A percentile compares a stretch with the other conserved stretches of the same genome.
These are phyloP conservation scores for Fusarium agapanthi DNA, from an alignment of 2,329 filamentous ascomycete species.

Conservation along the genomic window DNA sequence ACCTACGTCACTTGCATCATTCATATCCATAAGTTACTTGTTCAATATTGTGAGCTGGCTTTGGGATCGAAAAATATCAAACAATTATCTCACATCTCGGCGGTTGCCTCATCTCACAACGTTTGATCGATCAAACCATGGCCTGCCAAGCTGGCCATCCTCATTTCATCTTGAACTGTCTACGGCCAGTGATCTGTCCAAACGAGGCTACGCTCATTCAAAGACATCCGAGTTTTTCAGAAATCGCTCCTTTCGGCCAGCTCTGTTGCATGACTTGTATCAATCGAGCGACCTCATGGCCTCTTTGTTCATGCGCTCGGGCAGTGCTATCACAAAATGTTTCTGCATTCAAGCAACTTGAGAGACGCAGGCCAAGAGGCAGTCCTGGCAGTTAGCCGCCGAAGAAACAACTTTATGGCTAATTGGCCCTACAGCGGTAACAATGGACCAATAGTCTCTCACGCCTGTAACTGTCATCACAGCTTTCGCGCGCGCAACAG, in stretches of 20 bases:
- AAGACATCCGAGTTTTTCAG: slow-evolving; percentile 20
- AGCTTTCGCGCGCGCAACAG: slow-evolving; percentile 52
- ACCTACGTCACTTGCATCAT: background rate
- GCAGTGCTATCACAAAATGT: slow-evolving; percentile 37
- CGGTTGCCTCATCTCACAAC: slow-evolving; percentile 10
- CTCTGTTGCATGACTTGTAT: slow-evolving; percentile 38
- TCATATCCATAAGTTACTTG: background rate
- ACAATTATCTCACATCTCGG: slow-evolving; percentile 1
- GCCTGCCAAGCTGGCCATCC: slow-evolving; percentile 7
- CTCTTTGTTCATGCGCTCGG: slow-evolving; percentile 36
- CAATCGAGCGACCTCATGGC: slow-evolving; percentile 34
- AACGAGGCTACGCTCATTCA: background rate
- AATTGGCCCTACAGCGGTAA: slow-evolving; percentile 32
- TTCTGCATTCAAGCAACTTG: slow-evolving; percentile 7
- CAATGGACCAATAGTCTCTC: slow-evolving; percentile 41
- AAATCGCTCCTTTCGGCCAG: slow-evolving; percentile 21
- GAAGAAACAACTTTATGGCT: slow-evolving; percentile 20
- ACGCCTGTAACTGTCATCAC: slow-evolving; percentile 26
- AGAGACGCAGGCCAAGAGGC: slow-evolving; percentile 29
- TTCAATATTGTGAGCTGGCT: background rate
- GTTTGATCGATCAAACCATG: slow-evolving; percentile 33
- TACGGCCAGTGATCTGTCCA: slow-evolving; percentile 11
- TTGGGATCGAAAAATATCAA: background rate
- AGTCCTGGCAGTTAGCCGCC: slow-evolving; percentile 38
- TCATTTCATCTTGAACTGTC: slow-evolving; percentile 13